Evolutionary conservation across 805 yeast genomes (phyloP).

Genomic region (Yarrowia phangngaensis): DNA sequence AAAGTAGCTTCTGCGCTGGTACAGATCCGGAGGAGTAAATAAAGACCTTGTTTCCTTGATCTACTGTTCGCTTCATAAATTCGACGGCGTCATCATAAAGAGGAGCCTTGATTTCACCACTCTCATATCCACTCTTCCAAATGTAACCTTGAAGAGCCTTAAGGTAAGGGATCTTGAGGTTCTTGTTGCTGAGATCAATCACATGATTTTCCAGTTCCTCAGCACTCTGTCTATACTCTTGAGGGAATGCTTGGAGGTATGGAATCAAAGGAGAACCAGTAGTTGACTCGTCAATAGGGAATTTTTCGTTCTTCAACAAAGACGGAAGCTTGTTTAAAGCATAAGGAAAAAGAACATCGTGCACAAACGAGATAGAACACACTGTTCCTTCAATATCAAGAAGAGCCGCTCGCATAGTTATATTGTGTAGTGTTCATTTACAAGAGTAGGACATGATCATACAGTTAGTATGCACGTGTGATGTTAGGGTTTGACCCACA

Average conservation of each 20-base stretch:
- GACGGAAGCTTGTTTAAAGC: constrained; percentile 45
- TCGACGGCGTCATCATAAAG: constrained; percentile 63
- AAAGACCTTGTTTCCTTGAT: constrained; percentile 42
- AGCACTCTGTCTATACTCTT: constrained; percentile 35
- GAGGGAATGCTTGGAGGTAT: constrained; percentile 49
- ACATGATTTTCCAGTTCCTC: constrained; percentile 48
- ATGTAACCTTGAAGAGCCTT: constrained; percentile 79
- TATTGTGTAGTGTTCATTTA: neutral
- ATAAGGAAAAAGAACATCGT: constrained; percentile 67
- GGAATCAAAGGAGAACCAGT: constrained; percentile 31
- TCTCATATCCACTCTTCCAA: constrained; percentile 75
- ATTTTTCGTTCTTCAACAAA: constrained; percentile 30
- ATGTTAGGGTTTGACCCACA: no score
- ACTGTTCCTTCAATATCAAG: constrained; percentile 91
- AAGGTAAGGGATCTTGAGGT: constrained; percentile 71
- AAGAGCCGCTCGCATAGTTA: constrained; percentile 40
- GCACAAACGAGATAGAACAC: constrained; percentile 87
- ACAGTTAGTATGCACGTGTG: no score
- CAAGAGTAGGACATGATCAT: no score
- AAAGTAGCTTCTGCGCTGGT: constrained; percentile 77
- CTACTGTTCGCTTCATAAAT: constrained; percentile 42
- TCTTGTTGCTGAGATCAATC: constrained; percentile 53
- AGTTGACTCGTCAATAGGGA: constrained; percentile 35
- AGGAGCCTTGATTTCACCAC: constrained; percentile 76
- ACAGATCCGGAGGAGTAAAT: constrained; percentile 90